These are phyloP conservation scores for Ganoderma sinense DNA, from an alignment of 1,284 basidiomycete species.

Conservation along the genomic window DNA sequence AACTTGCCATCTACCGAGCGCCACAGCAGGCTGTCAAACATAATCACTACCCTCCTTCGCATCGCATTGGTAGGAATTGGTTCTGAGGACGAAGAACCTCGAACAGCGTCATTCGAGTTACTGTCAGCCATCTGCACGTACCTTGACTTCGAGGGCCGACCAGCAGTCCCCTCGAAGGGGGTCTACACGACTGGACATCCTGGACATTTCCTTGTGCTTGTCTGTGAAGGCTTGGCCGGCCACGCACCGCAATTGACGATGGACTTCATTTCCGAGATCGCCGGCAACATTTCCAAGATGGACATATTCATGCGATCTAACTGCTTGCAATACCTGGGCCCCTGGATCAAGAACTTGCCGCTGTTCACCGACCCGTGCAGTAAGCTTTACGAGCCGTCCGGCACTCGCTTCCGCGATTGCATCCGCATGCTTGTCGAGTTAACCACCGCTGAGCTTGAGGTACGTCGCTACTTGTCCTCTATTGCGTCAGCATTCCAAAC, in stretches of 20 bases:
- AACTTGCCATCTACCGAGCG: conserved; percentile 68
- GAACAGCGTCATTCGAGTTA: conserved; percentile 80
- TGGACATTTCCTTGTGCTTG: conserved; percentile 63
- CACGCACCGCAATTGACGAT: conserved; percentile 84
- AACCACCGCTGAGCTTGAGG: conserved; percentile 75
- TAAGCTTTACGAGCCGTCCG: conserved; percentile 71
- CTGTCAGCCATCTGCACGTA: conserved; percentile 81
- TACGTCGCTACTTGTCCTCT: conserved; percentile 38
- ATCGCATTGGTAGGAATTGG: conserved; percentile 83
- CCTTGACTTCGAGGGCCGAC: conserved; percentile 78
- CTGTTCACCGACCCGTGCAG: conserved; percentile 76
- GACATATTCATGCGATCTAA: conserved; percentile 65
- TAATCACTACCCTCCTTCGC: conserved; percentile 84
- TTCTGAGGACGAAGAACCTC: conserved; percentile 76
- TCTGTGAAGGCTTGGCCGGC: conserved; percentile 78
- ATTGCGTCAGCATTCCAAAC: conserved; percentile 20
- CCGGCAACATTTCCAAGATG: conserved; percentile 65
- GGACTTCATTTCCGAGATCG: conserved; percentile 87
- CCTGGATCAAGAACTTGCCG: conserved; percentile 87
- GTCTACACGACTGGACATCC: conserved; percentile 80
- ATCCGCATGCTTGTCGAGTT: conserved; percentile 80
- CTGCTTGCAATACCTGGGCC: conserved; percentile 82
- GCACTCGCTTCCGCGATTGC: conserved; percentile 78
- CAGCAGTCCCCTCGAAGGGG: conserved; percentile 72
- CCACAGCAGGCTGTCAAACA: conserved; percentile 80